Evolutionary conservation across 2,329 filamentous ascomycete species (phyloP), one percentile per base, ranked within the genome.

Genomic region (Plenodomus lindquistii): DNA sequence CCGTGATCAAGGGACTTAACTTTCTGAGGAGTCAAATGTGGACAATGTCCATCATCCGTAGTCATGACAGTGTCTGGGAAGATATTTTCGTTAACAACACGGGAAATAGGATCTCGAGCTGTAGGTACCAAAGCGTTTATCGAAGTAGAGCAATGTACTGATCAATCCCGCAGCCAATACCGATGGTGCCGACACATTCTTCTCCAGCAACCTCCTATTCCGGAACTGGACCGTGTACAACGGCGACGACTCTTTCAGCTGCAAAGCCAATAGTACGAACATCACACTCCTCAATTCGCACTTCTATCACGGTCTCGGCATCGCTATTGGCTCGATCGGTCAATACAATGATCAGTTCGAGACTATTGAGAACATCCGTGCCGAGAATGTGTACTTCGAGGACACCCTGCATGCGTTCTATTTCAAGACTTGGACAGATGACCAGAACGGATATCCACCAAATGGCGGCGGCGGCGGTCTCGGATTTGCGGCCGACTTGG

Each of bases 21-120:
- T 83, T 82, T 52, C 66, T 85, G 7, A 77, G 81, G 50, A 81
- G 77, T 50, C 82, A 85, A 67, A 85, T 85, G 82, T 85, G 82
- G 78, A 67, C 79, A 0, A 79, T 84, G 74, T 78, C 78, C 1
- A 74, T 82, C 22, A 79, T 79, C 9, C 68, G 79, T 60, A 79
- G 77, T 2, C 51, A 75, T 6, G 66, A 79, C 40, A 66, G 79
- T 1, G 65, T 79, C 0, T 69, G 84, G 6, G 71, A 79, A 41
- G 73, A 79, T 50, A 81, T 84, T 27, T 74, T 77, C 52, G 74
- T 82, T 45, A 83, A 83, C 66, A 83, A 75, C 34, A 65, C 54
- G 8, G 56, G 62, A 10, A 63, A 57, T 16, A 24, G 41, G 13
- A 50, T 63, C 17, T 50, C 46, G 10, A 63, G 59, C 36, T 57